Conservation (phyloP, 2,329 filamentous ascomycete genomes). For the Fusarium albosuccineum region DNA sequence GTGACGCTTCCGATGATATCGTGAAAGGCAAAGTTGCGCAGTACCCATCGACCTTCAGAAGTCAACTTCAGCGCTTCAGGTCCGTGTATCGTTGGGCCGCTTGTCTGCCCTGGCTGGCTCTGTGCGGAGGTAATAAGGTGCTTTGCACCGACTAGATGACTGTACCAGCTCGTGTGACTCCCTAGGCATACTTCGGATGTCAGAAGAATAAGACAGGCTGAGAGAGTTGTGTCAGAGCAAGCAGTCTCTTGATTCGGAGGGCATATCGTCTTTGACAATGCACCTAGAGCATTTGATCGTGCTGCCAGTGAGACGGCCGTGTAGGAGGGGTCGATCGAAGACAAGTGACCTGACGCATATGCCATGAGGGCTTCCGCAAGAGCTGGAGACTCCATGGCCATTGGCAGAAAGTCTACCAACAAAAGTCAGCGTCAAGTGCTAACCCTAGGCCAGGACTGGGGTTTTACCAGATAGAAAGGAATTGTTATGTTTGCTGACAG, state of each 20-base stretch:
- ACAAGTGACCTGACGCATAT: neutral
- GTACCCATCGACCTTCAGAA: conserved; percentile 2
- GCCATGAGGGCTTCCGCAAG: neutral
- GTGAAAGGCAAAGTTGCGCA: conserved; percentile 1
- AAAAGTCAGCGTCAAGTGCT: neutral
- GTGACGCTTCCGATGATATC: neutral
- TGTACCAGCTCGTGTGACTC: neutral
- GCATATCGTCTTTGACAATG: neutral
- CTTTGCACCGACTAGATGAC: neutral
- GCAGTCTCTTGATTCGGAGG: neutral
- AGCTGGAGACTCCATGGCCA: neutral
- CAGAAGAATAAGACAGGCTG: neutral
- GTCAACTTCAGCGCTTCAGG: neutral
- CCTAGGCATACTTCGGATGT: neutral
- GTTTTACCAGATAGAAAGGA: conserved; percentile 7
- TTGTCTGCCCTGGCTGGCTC: neutral
- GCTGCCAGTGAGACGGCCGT: neutral
- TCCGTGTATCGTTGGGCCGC: neutral
- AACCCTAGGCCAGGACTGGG: neutral
- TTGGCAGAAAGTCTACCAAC: neutral
- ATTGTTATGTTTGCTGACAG: neutral
- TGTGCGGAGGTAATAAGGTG: neutral
- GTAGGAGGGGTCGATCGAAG: neutral
- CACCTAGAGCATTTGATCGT: neutral
- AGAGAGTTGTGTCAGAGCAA: neutral